phyloP scores from a whole-genome alignment of 2,329 filamentous ascomycete species.

The Pseudopithomyces maydicus region DNA sequence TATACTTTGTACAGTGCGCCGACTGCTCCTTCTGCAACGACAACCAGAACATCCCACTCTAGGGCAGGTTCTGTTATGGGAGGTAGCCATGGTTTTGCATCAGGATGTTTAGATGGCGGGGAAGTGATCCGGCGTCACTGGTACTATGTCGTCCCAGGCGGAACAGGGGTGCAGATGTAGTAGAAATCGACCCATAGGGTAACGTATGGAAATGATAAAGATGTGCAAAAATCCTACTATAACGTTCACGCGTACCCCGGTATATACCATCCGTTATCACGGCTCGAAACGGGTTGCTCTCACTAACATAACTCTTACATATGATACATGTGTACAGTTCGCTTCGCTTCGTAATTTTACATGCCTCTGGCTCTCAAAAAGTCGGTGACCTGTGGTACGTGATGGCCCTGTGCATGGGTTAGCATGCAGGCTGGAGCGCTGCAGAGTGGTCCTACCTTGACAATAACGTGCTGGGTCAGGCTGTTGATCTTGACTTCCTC shows the following conservation, averaged over 20 bases:
- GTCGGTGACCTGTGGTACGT: slow-evolving; percentile 12
- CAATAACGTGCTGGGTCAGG: slow-evolving; percentile 70
- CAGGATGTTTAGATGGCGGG: too few species aligned
- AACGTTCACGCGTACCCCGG: too few species aligned
- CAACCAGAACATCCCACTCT: neutral
- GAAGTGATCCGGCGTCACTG: too few species aligned
- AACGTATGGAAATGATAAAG: too few species aligned
- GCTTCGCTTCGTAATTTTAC: slow-evolving; percentile 3
- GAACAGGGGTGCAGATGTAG: too few species aligned
- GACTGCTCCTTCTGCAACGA: neutral
- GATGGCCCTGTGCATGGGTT: slow-evolving; percentile 12
- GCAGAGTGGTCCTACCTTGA: slow-evolving; percentile 29
- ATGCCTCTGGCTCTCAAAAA: slow-evolving; percentile 17
- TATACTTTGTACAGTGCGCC: neutral
- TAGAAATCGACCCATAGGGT: too few species aligned
- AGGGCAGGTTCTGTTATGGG: neutral
- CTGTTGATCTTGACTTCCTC: slow-evolving; percentile 62
- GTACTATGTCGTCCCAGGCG: too few species aligned
- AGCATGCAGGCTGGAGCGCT: neutral
- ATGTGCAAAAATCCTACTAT: too few species aligned
- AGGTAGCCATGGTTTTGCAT: neutral
- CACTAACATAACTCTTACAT: slow-evolving; percentile 1
- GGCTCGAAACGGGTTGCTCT: neutral
- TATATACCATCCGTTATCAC: too few species aligned
- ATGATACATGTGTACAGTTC: slow-evolving; percentile 4